These are phyloP conservation scores for Coemansia sp. DNA, from an alignment of 192 early-diverging fungal species.

Conservation along the genomic window DNA sequence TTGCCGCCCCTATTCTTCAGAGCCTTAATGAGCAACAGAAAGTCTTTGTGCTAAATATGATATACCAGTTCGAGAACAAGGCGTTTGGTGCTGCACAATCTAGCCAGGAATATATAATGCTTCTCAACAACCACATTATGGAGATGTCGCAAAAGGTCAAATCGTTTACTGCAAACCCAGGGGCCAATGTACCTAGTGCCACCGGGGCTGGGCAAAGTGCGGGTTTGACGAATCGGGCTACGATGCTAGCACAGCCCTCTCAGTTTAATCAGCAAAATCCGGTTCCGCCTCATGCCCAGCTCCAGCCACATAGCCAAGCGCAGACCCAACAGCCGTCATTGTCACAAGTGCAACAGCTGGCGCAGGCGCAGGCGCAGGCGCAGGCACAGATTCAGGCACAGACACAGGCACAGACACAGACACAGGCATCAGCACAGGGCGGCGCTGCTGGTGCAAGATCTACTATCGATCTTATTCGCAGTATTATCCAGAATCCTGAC, in stretches of 20 bases:
- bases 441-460: constrained; percentile 7
- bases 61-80: constrained; percentile 18
- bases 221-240: constrained; percentile 6
- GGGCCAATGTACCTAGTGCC: constrained; percentile 3
- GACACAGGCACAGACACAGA: not conserved
- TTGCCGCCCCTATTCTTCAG: constrained; percentile 21
- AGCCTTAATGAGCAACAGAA: constrained; percentile 15
- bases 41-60: constrained; percentile 2
- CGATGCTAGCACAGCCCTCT: constrained; percentile 4
- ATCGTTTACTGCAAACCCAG: not conserved
- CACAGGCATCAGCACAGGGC: not conserved
- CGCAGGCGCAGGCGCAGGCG: constrained; percentile 1
- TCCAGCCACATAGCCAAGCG: constrained; percentile 22
- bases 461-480: constrained; percentile 9
- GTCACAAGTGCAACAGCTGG: constrained; percentile 1
- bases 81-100: constrained; percentile 18
- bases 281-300: constrained; percentile 17
- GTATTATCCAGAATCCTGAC: constrained; percentile 26
- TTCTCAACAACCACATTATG: constrained; percentile 11
- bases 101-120: constrained; percentile 32
- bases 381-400: too few species aligned
- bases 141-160: constrained; percentile 24
- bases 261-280: constrained; percentile 19
- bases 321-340: not conserved
- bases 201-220: constrained; percentile 5